Percentiles rank a stretch among this genome's conserved stretches.
phyloP scores from a whole-genome alignment of 2,329 filamentous ascomycete species.

The Botryotinia convoluta region DNA sequence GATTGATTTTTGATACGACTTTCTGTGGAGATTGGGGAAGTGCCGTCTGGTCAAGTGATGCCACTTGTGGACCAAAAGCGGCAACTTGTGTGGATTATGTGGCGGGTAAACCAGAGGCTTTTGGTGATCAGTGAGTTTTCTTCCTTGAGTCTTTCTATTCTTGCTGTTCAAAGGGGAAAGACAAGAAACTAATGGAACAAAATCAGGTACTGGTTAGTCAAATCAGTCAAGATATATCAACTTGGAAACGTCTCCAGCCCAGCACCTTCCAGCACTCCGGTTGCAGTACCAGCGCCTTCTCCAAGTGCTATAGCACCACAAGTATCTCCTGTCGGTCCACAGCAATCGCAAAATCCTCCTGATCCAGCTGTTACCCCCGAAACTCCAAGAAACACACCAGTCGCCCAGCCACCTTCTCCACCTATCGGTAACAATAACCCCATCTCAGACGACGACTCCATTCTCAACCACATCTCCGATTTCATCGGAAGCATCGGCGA shows the following conservation, averaged over 20 bases:
- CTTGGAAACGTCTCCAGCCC: background rate
- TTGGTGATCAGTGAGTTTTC: constrained; percentile 59
- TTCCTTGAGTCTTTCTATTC: background rate
- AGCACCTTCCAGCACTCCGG: background rate
- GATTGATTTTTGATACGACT: constrained; percentile 76
- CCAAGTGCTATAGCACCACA: background rate
- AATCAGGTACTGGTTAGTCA: background rate
- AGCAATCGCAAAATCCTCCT: background rate
- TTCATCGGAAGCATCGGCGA: background rate
- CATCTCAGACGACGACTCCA: background rate
- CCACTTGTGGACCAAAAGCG: constrained; percentile 46
- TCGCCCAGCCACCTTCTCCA: too few relatives aligned
- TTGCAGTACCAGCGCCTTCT: background rate
- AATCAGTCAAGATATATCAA: constrained; percentile 5
- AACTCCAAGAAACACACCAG: background rate
- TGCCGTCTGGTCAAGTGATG: constrained; percentile 46
- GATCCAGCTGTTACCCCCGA: background rate
- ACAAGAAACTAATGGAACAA: background rate
- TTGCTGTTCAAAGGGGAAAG: background rate
- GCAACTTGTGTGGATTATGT: constrained; percentile 73
- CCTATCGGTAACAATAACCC: background rate
- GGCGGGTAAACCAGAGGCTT: constrained; percentile 64
- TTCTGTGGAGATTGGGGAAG: constrained; percentile 90
- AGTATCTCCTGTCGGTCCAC: background rate
- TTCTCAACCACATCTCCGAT: background rate